Percentiles rank a stretch among this genome's conserved stretches.
phyloP scores from a whole-genome alignment of 805 yeast genomes.

The Cyberlindnera euphorbiiphila region DNA sequence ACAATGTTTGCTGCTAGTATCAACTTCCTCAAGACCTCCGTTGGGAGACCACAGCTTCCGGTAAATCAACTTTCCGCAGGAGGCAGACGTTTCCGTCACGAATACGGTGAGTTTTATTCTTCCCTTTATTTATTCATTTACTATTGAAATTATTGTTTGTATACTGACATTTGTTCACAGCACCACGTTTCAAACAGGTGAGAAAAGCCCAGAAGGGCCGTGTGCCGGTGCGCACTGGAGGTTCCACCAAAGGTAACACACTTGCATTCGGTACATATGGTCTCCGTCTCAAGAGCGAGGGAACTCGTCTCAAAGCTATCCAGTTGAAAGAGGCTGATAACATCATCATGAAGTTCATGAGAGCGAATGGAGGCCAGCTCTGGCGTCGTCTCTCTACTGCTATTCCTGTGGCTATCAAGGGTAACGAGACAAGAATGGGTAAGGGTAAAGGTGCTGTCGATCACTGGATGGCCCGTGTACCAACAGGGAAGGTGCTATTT shows the following conservation, averaged over 20 bases:
- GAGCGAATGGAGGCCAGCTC: conserved; percentile 71
- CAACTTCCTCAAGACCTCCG: conserved; percentile 5
- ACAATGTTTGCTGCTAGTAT: conserved; percentile 12
- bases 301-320: conserved; percentile 77
- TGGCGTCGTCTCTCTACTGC: conserved; percentile 81
- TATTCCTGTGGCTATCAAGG: conserved; percentile 90
- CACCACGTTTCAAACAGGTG: conserved; percentile 28
- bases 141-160: too few species aligned
- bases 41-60: conserved; percentile 14
- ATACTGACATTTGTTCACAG: conserved; percentile 8
- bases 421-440: conserved; percentile 99
- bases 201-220: conserved; percentile 90
- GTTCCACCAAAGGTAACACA: conserved; percentile 84
- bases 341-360: conserved; percentile 75
- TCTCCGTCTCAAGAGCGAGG: conserved; percentile 82
- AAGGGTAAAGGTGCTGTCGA: conserved; percentile 98
- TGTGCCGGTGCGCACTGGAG: conserved; percentile 92
- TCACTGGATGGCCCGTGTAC: conserved; percentile 95
- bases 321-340: conserved; percentile 90
- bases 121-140: background rate
- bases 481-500: conserved; percentile 89
- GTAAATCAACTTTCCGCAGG: conserved; percentile 10
- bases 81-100: conserved; percentile 29
- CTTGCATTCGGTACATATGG: conserved; percentile 82
- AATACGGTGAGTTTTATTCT: conserved; percentile 19